Base-by-base conservation (phyloP, 2,329 filamentous ascomycete genomes). In the Monilinia laxa region DNA sequence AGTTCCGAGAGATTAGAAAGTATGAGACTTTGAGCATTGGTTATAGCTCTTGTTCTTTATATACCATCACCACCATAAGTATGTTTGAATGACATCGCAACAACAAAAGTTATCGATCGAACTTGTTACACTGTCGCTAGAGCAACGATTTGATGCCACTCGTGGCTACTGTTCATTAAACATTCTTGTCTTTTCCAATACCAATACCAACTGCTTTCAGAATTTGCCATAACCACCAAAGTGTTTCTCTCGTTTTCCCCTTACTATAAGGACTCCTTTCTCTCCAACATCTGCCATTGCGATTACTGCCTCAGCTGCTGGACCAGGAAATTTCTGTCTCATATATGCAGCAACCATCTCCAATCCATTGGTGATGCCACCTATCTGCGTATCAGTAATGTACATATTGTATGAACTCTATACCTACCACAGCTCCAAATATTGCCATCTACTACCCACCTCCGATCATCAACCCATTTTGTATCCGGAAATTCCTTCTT, bases 301-400 rank as follows among this genome's bases (percentile, higher is more conserved):
- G 28, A 80, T 76, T 4, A 73, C 78, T 55, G 82, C 71, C 72
- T 85, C 82, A 0, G 80, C 73, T 5, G 68, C 70, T 0, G 81
- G 78, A 71, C 84, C 82, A 65, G 79, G 78, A 64, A 78, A 77
- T 54, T 77, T 77, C 7, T 78, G 75, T 47, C 81, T 79, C 11
- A 80, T 79, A 71, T 85, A 86, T 2, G 82, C 83, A 23, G 81
- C 80, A 55, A 85, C 80, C 64, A 86, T 77, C 67, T 86, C 84
- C 70, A 85, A 85, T 42, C 83, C 83, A 68, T 85, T 85, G 16
- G 83, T 85, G 64, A 85, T 76, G 62, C 82, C 82, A n/a, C 71
- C 71, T 73, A 42, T 47, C 23, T 28, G 35, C 18, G 35, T n/a
- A 53, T 71, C 54, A 71, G 67, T 31, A 14, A 25, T 28, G n/a